These are phyloP conservation scores for Allium cepa DNA, from an alignment of 106 monocot species.

Conservation along the genomic window DNA sequence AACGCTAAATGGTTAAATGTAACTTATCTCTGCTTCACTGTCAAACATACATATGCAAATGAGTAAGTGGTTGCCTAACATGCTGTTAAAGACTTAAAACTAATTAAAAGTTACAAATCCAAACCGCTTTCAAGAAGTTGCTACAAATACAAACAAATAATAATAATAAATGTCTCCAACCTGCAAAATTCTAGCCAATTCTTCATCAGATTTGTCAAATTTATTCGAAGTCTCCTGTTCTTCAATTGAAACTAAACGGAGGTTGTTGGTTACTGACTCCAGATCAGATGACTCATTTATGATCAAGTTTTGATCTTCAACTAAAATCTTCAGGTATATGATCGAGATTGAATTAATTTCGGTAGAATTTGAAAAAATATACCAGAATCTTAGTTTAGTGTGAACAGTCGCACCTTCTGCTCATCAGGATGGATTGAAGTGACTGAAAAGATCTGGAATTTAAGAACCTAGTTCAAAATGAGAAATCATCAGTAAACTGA, in stretches of 20 bases:
- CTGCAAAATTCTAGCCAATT: constrained; percentile 80
- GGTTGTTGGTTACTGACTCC: constrained; percentile 37
- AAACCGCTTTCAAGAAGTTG: too few species aligned
- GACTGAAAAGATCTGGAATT: constrained; percentile 83
- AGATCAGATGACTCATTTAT: constrained; percentile 59
- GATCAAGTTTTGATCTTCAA: constrained; percentile 27
- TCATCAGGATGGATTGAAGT: constrained; percentile 76
- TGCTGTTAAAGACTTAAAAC: too few species aligned
- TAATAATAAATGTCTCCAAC: constrained; percentile 10
- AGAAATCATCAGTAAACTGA: background rate
- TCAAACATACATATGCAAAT: too few species aligned
- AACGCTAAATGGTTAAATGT: too few species aligned
- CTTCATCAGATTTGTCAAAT: constrained; percentile 49
- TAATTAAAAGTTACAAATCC: too few species aligned
- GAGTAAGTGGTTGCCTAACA: too few species aligned
- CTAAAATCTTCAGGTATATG: constrained; percentile 30
- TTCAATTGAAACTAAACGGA: constrained; percentile 41
- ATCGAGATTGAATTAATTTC: background rate
- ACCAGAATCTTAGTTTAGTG: background rate
- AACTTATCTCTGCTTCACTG: too few species aligned
- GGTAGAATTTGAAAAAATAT: background rate
- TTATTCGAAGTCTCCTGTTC: constrained; percentile 16
- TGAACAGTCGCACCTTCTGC: constrained; percentile 38
- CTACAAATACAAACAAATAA: background rate
- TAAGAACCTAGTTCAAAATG: constrained; percentile 38